These are phyloP conservation scores for Ophiosphaerella herpotricha DNA, from an alignment of 2,329 filamentous ascomycete species.

Conservation along the genomic window DNA sequence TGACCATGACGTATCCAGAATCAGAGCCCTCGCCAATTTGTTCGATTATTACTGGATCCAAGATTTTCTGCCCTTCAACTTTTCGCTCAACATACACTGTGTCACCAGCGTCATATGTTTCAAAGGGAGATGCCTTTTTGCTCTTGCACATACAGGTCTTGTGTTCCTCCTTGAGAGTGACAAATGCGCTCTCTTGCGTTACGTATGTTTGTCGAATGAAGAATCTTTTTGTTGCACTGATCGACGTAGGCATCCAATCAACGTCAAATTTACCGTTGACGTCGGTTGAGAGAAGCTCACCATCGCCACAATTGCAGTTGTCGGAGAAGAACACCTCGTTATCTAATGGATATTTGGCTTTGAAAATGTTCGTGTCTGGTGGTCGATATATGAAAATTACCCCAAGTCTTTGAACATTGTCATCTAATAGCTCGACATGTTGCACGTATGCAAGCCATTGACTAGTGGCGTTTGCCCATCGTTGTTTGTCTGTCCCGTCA, in stretches of 20 bases:
- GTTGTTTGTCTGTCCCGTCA: constrained; percentile 52
- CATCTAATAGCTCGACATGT: constrained; percentile 34
- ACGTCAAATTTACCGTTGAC: constrained; percentile 64
- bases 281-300: constrained; percentile 59
- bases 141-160: constrained; percentile 57
- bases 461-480: constrained; percentile 61
- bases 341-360: constrained; percentile 68
- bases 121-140: constrained; percentile 11
- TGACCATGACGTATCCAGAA: constrained; percentile 49
- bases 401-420: constrained; percentile 56
- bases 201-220: constrained; percentile 75
- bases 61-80: constrained; percentile 32
- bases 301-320: constrained; percentile 70
- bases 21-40: constrained; percentile 34
- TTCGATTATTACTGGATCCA: constrained; percentile 68
- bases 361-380: constrained; percentile 70
- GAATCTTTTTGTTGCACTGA: constrained; percentile 51
- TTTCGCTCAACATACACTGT: constrained; percentile 59
- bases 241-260: constrained; percentile 59
- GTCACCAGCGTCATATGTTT: constrained; percentile 58
- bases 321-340: constrained; percentile 80
- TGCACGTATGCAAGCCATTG: constrained; percentile 76
- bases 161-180: constrained; percentile 61
- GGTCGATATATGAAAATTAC: constrained; percentile 77
- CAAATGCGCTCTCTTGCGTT: constrained; percentile 64